Percentiles rank a stretch among this genome's conserved stretches.
Conservation (phyloP, 2,329 filamentous ascomycete genomes). For the Pseudogymnoascus sp. region DNA sequence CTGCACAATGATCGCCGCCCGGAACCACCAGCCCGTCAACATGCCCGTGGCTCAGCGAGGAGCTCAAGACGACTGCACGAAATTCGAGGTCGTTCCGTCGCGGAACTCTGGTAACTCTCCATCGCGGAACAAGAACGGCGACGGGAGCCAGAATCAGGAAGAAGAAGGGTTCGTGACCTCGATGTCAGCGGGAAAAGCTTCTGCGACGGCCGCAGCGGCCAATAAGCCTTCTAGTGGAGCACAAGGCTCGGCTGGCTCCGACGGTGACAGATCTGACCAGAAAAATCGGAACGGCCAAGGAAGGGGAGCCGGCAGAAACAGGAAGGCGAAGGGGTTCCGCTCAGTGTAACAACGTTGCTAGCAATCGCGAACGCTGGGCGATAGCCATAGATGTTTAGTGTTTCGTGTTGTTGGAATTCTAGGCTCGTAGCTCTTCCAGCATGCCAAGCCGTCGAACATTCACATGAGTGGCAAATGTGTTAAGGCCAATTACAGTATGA, state of each 20-base stretch:
- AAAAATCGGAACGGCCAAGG: no score
- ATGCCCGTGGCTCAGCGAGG: constrained; percentile 39
- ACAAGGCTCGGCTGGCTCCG: neutral
- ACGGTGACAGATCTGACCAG: no score
- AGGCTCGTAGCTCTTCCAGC: no score
- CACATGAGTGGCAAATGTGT: no score
- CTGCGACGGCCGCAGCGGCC: neutral
- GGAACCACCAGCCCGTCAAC: constrained; percentile 37
- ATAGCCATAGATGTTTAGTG: no score
- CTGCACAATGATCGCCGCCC: constrained; percentile 36
- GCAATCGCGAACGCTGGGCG: no score
- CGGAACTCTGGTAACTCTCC: constrained; percentile 17
- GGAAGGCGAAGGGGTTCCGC: no score
- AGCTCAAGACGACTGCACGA: constrained; percentile 37
- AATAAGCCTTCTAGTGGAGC: constrained; percentile 13
- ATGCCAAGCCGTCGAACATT: no score
- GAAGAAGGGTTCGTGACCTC: neutral
- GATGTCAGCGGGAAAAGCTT: neutral
- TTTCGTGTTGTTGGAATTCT: no score
- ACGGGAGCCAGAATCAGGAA: neutral
- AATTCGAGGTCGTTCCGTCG: constrained; percentile 32
- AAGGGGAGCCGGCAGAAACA: no score
- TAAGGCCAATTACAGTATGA: no score
- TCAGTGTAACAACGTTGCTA: no score
- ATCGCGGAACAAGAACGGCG: neutral